phyloP scores from a whole-genome alignment of 192 early-diverging fungal species.

The Gaertneriomyces semiglobifer region DNA sequence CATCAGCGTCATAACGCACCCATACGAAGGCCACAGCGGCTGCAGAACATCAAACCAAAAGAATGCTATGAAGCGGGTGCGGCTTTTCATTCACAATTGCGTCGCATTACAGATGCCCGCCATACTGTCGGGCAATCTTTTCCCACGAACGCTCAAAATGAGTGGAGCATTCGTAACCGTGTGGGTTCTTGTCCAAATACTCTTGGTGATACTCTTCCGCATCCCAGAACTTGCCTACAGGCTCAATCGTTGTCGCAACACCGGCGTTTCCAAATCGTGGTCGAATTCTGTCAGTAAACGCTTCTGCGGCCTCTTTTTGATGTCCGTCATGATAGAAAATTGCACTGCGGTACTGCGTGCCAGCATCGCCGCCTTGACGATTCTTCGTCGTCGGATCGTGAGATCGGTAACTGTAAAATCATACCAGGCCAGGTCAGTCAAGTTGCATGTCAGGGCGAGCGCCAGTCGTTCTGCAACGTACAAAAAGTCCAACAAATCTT shows the following conservation, averaged over 20 bases:
- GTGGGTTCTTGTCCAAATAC: conserved; percentile 73
- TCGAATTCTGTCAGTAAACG: conserved; percentile 63
- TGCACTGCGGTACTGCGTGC: conserved; percentile 83
- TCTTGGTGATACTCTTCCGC: conserved; percentile 67
- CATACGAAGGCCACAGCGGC: no score
- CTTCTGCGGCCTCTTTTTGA: conserved; percentile 72
- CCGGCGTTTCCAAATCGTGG: conserved; percentile 37
- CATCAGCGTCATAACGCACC: no score
- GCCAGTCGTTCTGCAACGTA: conserved; percentile 38
- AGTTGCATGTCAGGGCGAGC: no score
- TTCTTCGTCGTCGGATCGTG: conserved; percentile 82
- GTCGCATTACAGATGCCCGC: conserved; percentile 8
- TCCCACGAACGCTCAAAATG: conserved; percentile 55
- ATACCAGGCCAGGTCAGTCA: no score
- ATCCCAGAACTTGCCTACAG: conserved; percentile 68
- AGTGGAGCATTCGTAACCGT: conserved; percentile 65
- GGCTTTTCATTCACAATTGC: no score
- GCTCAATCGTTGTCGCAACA: conserved; percentile 68
- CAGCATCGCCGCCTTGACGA: conserved; percentile 77
- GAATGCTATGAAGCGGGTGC: no score
- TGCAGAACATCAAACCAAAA: no score
- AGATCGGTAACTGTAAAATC: conserved; percentile 49
- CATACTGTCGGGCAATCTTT: conserved; percentile 33
- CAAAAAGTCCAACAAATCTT: conserved; percentile 73
- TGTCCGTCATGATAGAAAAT: conserved; percentile 79